phyloP scores from a whole-genome alignment of 192 early-diverging fungal genomes.

The Podila clonocystis region DNA sequence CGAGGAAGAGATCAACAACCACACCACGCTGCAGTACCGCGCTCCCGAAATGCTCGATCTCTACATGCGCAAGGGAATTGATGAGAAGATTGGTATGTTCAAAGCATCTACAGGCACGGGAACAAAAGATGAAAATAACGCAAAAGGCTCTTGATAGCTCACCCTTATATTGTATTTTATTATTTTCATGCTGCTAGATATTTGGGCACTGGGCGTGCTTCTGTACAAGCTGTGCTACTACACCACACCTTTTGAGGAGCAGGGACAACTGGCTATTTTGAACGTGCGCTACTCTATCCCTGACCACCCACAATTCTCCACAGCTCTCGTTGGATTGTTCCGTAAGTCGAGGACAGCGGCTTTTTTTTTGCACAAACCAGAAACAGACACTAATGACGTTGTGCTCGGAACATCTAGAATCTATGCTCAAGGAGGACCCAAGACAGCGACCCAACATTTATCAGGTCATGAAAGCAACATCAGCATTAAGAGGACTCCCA shows the following conservation, averaged over 20 bases:
- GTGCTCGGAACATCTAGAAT: conserved; percentile 33
- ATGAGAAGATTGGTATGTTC: conserved; percentile 75
- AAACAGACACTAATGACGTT: not conserved
- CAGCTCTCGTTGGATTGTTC: conserved; percentile 64
- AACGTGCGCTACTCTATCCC: conserved; percentile 89
- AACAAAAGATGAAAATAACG: not conserved
- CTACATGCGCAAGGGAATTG: conserved; percentile 83
- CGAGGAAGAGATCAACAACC: conserved; percentile 91
- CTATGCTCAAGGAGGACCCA: conserved; percentile 83
- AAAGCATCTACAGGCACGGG: not conserved
- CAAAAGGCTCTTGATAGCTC: not conserved
- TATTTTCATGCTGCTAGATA: conserved; percentile 42
- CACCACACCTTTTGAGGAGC: conserved; percentile 94
- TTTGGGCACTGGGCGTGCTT: conserved; percentile 91
- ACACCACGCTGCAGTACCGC: conserved; percentile 95
- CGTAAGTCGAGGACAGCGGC: conserved; percentile 43
- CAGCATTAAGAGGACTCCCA: conserved; percentile 64
- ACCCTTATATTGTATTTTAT: conserved; percentile 59
- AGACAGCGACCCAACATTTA: conserved; percentile 82
- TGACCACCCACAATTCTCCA: conserved; percentile 71
- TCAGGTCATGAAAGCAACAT: conserved; percentile 75
- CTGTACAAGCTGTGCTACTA: conserved; percentile 97
- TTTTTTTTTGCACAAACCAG: not conserved
- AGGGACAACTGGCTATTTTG: conserved; percentile 86
- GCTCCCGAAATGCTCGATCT: conserved; percentile 96